A percentile compares a stretch with the other conserved stretches of the same genome.
These are phyloP conservation scores for Botryosphaeria agaves DNA, from an alignment of 2,329 filamentous ascomycete genomes.

Conservation along the genomic window DNA sequence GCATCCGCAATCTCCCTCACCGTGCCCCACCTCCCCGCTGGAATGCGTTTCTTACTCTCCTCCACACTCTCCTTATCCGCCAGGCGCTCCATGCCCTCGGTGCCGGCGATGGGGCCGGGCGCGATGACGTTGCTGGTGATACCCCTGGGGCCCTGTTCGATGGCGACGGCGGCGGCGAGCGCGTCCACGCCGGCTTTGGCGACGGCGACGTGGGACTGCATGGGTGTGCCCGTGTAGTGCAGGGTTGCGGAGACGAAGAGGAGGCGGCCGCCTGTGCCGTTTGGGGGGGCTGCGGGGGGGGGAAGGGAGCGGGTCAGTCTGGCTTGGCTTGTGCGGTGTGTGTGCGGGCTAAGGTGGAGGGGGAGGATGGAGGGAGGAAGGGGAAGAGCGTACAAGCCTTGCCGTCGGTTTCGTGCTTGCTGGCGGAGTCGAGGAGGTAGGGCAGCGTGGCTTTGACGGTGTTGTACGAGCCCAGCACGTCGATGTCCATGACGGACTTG, in stretches of 20 bases:
- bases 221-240: slow-evolving; percentile 71
- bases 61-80: slow-evolving; percentile 15
- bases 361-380: neutral
- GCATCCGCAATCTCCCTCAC: slow-evolving; percentile 85
- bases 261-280: slow-evolving; percentile 60
- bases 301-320: slow-evolving; percentile 9
- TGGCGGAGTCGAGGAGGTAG: slow-evolving; percentile 59
- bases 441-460: slow-evolving; percentile 84
- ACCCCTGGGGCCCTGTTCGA: slow-evolving; percentile 82
- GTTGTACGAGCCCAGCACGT: slow-evolving; percentile 85
- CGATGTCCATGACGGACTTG: slow-evolving; percentile 91
- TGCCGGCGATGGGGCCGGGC: slow-evolving; percentile 70
- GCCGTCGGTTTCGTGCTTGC: slow-evolving; percentile 41
- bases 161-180: slow-evolving; percentile 57
- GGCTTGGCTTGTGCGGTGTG: neutral
- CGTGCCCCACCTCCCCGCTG: slow-evolving; percentile 58
- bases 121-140: slow-evolving; percentile 79
- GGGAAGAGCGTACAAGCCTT: slow-evolving; percentile 24
- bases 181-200: slow-evolving; percentile 87
- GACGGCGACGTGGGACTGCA: slow-evolving; percentile 79
- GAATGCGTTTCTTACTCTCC: slow-evolving; percentile 32
- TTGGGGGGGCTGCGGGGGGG: slow-evolving; percentile 9
- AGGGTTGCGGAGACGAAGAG: slow-evolving; percentile 82
- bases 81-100: slow-evolving; percentile 42
- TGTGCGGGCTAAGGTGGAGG: neutral